Evolutionary conservation across 371 early-diverging fungal genomes (phyloP).

Genomic region (Rhizopus delemar): DNA sequence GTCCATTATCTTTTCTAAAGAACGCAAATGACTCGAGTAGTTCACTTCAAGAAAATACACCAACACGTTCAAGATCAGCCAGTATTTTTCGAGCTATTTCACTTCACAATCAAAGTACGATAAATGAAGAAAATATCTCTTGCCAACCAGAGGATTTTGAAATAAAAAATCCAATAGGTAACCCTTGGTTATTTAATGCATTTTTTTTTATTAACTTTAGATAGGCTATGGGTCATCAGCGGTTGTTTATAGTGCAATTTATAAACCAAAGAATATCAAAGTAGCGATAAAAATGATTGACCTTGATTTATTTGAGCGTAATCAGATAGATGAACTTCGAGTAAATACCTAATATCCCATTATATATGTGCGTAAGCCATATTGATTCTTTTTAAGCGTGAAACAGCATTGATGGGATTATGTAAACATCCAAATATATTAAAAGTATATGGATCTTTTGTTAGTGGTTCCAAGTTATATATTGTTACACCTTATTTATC

Average conservation of each 20-base stretch:
- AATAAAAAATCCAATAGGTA: constrained; percentile 26
- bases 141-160: constrained; percentile 36
- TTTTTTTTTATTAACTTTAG: constrained; percentile 9
- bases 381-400: constrained; percentile 87
- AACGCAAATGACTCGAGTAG: constrained; percentile 5
- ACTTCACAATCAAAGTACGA: not conserved
- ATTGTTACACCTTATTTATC: constrained; percentile 84
- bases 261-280: constrained; percentile 67
- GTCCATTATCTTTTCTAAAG: constrained; percentile 17
- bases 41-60: constrained; percentile 3
- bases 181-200: not conserved
- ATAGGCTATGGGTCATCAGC: constrained; percentile 90
- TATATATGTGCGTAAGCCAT: constrained; percentile 39
- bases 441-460: constrained; percentile 84
- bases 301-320: constrained; percentile 89
- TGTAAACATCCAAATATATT: constrained; percentile 85
- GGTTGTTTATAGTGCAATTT: constrained; percentile 78
- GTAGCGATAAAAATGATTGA: constrained; percentile 91
- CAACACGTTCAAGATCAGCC: constrained; percentile 14
- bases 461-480: constrained; percentile 73
- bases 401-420: constrained; percentile 85
- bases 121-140: not conserved
- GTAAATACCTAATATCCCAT: constrained; percentile 33
- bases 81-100: constrained; percentile 21
- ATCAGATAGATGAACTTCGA: constrained; percentile 90